Percentiles rank a stretch among this genome's conserved stretches.
Evolutionary conservation across 805 yeast species (phyloP).

Genomic region (Wilhelminamyces savonicus): DNA sequence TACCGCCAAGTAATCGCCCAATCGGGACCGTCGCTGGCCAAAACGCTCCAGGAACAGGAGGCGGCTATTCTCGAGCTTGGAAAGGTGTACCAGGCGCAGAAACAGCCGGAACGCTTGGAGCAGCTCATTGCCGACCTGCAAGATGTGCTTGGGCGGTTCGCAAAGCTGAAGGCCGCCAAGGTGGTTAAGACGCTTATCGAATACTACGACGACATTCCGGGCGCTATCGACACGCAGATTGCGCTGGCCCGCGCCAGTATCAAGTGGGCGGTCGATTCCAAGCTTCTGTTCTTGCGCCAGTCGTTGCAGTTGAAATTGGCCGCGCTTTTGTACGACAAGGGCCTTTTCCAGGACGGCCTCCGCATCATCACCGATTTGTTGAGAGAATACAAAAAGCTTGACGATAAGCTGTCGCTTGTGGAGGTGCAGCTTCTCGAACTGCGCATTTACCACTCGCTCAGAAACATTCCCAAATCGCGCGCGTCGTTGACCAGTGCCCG

Average conservation of each 20-base stretch:
- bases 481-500: conserved; percentile 93
- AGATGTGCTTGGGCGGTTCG: conserved; percentile 66
- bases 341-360: conserved; percentile 62
- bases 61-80: conserved; percentile 72
- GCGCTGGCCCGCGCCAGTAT: conserved; percentile 70
- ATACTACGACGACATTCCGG: conserved; percentile 57
- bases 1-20: conserved; percentile 45
- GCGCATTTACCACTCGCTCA: conserved; percentile 81
- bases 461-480: conserved; percentile 85
- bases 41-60: conserved; percentile 45
- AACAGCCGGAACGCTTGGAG: conserved; percentile 46
- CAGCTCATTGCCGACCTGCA: conserved; percentile 64
- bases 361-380: conserved; percentile 65
- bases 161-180: conserved; percentile 93
- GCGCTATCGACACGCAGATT: conserved; percentile 64
- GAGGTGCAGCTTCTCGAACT: conserved; percentile 93
- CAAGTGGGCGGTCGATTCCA: conserved; percentile 79
- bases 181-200: conserved; percentile 80
- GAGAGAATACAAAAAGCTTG: conserved; percentile 84
- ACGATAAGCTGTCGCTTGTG: conserved; percentile 90
- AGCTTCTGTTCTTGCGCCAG: conserved; percentile 84
- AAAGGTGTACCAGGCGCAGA: conserved; percentile 49
- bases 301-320: conserved; percentile 80
- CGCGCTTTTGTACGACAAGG: conserved; percentile 62
- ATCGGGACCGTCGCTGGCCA: conserved; percentile 12